Evolutionary conservation across 208 protist genomes (phyloP), one percentile per base, ranked within the genome.

Genomic region (Crithidia bombi): DNA sequence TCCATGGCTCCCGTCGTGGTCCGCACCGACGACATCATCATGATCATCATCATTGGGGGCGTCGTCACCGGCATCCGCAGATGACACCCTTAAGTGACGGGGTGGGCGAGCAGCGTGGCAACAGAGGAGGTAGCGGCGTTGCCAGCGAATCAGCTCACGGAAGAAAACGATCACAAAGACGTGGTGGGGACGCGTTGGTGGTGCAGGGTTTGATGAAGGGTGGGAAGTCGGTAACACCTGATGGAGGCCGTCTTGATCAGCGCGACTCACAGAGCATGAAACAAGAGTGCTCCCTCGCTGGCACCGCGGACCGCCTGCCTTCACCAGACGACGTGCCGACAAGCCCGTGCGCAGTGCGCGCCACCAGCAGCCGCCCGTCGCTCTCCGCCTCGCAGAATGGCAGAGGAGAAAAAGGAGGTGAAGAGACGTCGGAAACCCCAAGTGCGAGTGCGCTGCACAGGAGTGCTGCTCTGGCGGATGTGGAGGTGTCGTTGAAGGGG

Each of bases 251-350:
- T 19, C 50, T 33, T 6, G 38, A 54, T 41, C 43, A 3, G 9
- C 59, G 41, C 38, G 49, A 67, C 19, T 32, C 15, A 50, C 28
- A n/a, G 19, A 67, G 38, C 39, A 41, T 55, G 0, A 21, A 7
- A 11, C 51, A 74, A 36, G 51, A 55, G 50, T 52, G 46, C 7
- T 23, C 15, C 3, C 61, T 66, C 23, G 54, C 46, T 3, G 47
- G 47, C 21, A 66, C 61, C n/a, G 23, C 46, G 26, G 61, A 44
- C 17, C 19, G 61, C 30, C 46, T 66, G 17, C 33, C 54, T 23
- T 0, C 44, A 9, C 33, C 54, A 5, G 43, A 0, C 15, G 54
- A 54, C 23, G 47, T 30, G 9, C 33, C 10, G n/a, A 25, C 9
- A 2, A 44, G 56, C 33, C 61, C 61, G 33, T 66, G 56, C 33